Percentiles rank a stretch among this genome's conserved stretches.
Evolutionary conservation across 2,329 filamentous ascomycete genomes (phyloP).

Genomic region (Fusarium sp.): DNA sequence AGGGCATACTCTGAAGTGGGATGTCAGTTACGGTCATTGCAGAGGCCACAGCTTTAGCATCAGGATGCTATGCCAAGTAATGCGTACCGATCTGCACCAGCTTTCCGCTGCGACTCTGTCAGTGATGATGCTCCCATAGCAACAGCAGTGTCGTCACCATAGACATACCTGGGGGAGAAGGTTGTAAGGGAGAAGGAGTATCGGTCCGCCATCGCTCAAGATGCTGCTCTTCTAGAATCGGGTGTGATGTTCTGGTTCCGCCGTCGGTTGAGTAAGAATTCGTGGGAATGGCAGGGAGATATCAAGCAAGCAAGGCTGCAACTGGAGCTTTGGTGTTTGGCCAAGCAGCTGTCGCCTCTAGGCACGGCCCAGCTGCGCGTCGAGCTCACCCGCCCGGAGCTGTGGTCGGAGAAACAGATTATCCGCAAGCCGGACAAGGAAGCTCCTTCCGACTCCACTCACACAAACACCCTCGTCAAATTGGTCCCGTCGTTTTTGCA

Average conservation of each 20-base stretch:
- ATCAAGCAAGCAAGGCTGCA: constrained; percentile 45
- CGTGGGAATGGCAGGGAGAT: constrained; percentile 39
- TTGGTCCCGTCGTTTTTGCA: constrained; percentile 25
- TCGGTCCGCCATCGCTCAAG: constrained; percentile 86
- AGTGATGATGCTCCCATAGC: constrained; percentile 52
- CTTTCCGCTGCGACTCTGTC: constrained; percentile 80
- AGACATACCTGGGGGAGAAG: constrained; percentile 94
- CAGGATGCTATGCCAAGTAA: neutral
- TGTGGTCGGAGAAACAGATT: constrained; percentile 43
- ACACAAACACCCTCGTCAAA: constrained; percentile 26
- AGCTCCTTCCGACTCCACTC: constrained; percentile 18
- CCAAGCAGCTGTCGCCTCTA: constrained; percentile 47
- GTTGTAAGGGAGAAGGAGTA: constrained; percentile 99
- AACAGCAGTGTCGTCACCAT: constrained; percentile 42
- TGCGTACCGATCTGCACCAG: constrained; percentile 91
- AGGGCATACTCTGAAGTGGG: constrained; percentile 87
- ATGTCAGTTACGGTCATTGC: constrained; percentile 28
- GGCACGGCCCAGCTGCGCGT: constrained; percentile 55
- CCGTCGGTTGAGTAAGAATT: constrained; percentile 34
- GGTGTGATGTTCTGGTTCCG: constrained; percentile 17
- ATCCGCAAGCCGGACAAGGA: constrained; percentile 38
- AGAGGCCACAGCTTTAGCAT: neutral
- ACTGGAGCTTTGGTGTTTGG: constrained; percentile 51
- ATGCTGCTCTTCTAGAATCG: constrained; percentile 14
- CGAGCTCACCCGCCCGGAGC: constrained; percentile 46